A percentile compares a stretch with the other conserved stretches of the same genome.
phyloP scores from a whole-genome alignment of 1,284 basidiomycete species.

The Sanguinoderma infundibulare region DNA sequence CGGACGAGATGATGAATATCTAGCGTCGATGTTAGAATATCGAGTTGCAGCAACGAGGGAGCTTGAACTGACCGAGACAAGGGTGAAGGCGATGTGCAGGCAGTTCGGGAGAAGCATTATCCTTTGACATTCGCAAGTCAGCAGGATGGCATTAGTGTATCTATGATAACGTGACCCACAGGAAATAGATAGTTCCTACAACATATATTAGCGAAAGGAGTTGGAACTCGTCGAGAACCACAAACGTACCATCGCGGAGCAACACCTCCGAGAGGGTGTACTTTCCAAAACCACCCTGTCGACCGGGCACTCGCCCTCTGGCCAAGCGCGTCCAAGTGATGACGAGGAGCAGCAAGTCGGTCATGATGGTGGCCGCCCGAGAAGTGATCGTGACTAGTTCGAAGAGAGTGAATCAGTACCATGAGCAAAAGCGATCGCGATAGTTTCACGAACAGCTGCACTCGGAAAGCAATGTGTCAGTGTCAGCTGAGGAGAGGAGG shows the following conservation, averaged over 20 bases:
- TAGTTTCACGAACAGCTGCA: neutral
- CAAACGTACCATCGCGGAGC: neutral
- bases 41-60: neutral
- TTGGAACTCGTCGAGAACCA: too few species aligned
- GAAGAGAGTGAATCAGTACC: neutral
- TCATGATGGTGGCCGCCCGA: neutral
- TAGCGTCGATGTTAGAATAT: neutral
- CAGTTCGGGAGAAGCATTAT: neutral
- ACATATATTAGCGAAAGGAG: too few species aligned
- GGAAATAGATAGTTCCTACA: conserved; percentile 4
- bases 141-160: too few species aligned
- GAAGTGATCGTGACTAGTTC: neutral
- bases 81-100: conserved; percentile 1
- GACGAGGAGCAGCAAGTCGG: neutral
- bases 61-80: neutral
- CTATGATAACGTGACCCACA: neutral
- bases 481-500: too few species aligned
- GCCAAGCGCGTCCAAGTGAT: neutral
- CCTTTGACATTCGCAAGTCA: neutral
- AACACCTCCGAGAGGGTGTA: neutral
- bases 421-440: neutral
- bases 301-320: neutral
- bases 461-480: neutral
- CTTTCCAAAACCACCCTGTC: neutral
- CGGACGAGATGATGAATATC: neutral